These are phyloP conservation scores for Luffa aegyptiaca DNA, from an alignment of 306 rosid genomes.

Conservation along the genomic window DNA sequence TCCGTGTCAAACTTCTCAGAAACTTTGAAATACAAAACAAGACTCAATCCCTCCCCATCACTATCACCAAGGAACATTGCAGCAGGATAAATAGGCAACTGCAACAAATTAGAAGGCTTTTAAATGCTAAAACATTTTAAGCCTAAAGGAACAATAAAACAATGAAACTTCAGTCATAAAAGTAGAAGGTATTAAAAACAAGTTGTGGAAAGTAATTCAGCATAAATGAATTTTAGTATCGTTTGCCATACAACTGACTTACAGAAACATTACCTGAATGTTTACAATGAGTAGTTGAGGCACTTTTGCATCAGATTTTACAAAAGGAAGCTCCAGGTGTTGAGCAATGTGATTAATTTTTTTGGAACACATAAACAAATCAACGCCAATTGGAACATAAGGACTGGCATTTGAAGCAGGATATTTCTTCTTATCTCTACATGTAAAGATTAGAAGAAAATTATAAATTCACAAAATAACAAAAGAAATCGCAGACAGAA, in stretches of 20 bases:
- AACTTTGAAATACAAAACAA: conserved; percentile 66
- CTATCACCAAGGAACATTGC: conserved; percentile 80
- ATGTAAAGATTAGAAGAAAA: conserved; percentile 15
- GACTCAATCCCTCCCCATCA: conserved; percentile 92
- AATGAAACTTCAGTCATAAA: not conserved
- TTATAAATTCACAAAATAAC: conserved; percentile 12
- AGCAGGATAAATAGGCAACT: conserved; percentile 95
- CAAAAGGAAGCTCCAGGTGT: conserved; percentile 73
- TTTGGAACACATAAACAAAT: conserved; percentile 60
- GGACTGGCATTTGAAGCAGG: conserved; percentile 71
- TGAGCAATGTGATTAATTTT: conserved; percentile 86
- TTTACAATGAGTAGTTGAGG: conserved; percentile 82
- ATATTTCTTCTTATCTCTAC: conserved; percentile 68
- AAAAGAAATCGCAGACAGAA: not conserved
- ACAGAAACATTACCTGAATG: conserved; percentile 53
- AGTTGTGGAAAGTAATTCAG: not conserved
- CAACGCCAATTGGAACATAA: conserved; percentile 76
- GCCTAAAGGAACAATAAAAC: not conserved
- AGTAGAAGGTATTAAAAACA: not conserved
- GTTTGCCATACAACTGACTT: not conserved
- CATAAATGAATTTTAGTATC: not conserved
- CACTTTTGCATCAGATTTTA: conserved; percentile 34
- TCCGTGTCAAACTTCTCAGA: conserved; percentile 54
- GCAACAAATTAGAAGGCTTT: conserved; percentile 10
- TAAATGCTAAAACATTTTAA: not conserved